A percentile compares a stretch with the other conserved stretches of the same genome.
Conservation (phyloP, 305 asterid species). For the Solanum hybrid region DNA sequence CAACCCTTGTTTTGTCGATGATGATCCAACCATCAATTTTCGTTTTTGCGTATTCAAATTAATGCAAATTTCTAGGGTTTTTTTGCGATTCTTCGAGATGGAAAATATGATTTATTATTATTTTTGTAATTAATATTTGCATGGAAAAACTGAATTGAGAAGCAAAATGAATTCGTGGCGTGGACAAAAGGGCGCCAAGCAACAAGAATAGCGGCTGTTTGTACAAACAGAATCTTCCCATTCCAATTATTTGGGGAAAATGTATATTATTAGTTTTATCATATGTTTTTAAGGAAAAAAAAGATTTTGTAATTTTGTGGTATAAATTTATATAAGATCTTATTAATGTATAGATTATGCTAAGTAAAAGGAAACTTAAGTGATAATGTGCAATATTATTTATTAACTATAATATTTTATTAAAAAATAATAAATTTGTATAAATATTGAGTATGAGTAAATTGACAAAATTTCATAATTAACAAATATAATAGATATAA, state of each 20-base stretch:
- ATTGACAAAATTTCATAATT: neutral
- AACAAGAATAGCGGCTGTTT: neutral
- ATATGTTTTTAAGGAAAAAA: neutral
- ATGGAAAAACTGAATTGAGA: constrained; percentile 12
- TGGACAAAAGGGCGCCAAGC: constrained; percentile 32
- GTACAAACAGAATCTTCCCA: neutral
- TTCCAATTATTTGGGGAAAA: neutral
- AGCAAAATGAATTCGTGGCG: constrained; percentile 34
- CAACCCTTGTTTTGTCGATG: constrained; percentile 36
- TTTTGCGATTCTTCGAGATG: neutral
- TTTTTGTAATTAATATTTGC: constrained; percentile 9
- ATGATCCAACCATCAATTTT: constrained; percentile 29
- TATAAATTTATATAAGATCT: neutral
- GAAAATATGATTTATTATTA: neutral
- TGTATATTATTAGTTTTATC: neutral
- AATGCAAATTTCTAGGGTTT: neutral
- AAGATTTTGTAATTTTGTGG: neutral
- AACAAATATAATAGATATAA: neutral
- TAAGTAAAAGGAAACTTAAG: neutral
- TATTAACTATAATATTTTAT: too few relatives aligned
- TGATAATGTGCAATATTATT: neutral
- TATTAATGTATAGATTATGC: neutral
- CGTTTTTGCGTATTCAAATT: neutral
- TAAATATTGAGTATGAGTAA: neutral
- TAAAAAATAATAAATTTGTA: neutral